Conservation (phyloP, 768 basidiomycete genomes). For the Lanmaoa rubissima region DNA sequence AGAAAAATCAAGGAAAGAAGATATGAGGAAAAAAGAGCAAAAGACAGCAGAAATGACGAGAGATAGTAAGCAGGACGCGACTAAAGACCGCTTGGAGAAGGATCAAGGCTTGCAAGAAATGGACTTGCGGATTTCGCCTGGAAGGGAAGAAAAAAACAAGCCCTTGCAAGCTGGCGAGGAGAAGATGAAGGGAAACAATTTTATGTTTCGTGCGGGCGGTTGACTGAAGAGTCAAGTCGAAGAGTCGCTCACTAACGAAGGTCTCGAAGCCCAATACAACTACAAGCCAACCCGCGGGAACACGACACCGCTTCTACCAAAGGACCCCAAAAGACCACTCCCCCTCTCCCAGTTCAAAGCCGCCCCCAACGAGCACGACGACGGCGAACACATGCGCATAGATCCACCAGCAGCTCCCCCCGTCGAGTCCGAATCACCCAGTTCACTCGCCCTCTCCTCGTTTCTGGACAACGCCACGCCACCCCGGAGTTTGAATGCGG, state of each 20-base stretch:
- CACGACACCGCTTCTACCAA: slow-evolving; percentile 21
- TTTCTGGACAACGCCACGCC: slow-evolving; percentile 2
- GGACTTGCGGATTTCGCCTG: slow-evolving; percentile 24
- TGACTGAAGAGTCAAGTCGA: slow-evolving; percentile 29
- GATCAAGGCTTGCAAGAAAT: slow-evolving; percentile 1
- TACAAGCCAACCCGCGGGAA: slow-evolving; percentile 22
- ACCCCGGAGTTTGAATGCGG: slow-evolving; percentile 32
- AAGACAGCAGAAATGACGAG: slow-evolving; percentile 35
- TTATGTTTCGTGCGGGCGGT: slow-evolving; percentile 29
- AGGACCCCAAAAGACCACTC: slow-evolving; percentile 24
- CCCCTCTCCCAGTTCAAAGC: neutral
- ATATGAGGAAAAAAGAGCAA: slow-evolving; percentile 24
- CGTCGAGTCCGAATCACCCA: neutral
- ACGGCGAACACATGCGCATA: neutral
- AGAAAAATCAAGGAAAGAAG: slow-evolving; percentile 32
- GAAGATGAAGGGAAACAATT: slow-evolving; percentile 26
- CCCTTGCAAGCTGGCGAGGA: slow-evolving; percentile 28
- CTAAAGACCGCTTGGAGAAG: slow-evolving; percentile 24
- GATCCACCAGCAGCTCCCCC: neutral
- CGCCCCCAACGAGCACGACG: neutral
- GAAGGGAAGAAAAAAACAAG: slow-evolving; percentile 16
- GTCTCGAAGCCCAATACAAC: slow-evolving; percentile 29
- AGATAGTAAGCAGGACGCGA: slow-evolving; percentile 38
- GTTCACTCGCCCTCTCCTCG: neutral
- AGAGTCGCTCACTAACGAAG: slow-evolving; percentile 32